phyloP scores from a whole-genome alignment of 2,329 filamentous ascomycete species.

The Colletotrichum lindemuthianum region DNA sequence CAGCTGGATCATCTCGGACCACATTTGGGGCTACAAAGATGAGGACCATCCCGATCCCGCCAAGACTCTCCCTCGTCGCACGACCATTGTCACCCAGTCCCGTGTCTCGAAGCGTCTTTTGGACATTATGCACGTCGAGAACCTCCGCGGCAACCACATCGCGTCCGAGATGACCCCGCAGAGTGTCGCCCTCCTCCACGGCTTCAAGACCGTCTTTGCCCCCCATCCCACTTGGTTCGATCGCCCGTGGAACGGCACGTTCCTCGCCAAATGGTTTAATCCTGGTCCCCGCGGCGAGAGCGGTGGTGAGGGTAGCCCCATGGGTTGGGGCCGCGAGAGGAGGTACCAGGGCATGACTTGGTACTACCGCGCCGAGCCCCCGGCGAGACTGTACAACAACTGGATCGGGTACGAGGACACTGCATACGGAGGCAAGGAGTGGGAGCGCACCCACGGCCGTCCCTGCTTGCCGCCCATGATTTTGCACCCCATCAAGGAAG shows the following conservation, averaged over 20 bases:
- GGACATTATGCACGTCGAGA: slow-evolving; percentile 82
- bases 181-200: slow-evolving; percentile 78
- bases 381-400: slow-evolving; percentile 69
- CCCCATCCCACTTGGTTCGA: slow-evolving; percentile 86
- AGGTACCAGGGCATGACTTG: slow-evolving; percentile 68
- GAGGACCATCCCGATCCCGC: slow-evolving; percentile 57
- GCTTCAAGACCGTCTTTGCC: slow-evolving; percentile 80
- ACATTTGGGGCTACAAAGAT: slow-evolving; percentile 74
- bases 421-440: slow-evolving; percentile 62
- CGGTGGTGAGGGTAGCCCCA: slow-evolving; percentile 65
- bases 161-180: slow-evolving; percentile 84
- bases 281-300: slow-evolving; percentile 64
- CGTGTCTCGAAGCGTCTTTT: slow-evolving; percentile 77
- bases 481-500: slow-evolving; percentile 69
- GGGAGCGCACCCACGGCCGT: slow-evolving; percentile 66
- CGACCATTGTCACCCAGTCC: slow-evolving; percentile 82
- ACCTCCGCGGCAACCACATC: slow-evolving; percentile 77
- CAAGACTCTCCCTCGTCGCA: slow-evolving; percentile 72
- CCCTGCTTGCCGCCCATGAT: slow-evolving; percentile 68
- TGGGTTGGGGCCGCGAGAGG: slow-evolving; percentile 68
- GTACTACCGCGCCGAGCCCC: slow-evolving; percentile 68
- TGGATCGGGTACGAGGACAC: slow-evolving; percentile 70
- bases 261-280: slow-evolving; percentile 69
- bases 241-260: slow-evolving; percentile 70
- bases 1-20: slow-evolving; percentile 76